Percentiles rank a stretch among this genome's conserved stretches.
Conservation (phyloP, 164 flowering plant genomes). For the Berberis thunbergii region DNA sequence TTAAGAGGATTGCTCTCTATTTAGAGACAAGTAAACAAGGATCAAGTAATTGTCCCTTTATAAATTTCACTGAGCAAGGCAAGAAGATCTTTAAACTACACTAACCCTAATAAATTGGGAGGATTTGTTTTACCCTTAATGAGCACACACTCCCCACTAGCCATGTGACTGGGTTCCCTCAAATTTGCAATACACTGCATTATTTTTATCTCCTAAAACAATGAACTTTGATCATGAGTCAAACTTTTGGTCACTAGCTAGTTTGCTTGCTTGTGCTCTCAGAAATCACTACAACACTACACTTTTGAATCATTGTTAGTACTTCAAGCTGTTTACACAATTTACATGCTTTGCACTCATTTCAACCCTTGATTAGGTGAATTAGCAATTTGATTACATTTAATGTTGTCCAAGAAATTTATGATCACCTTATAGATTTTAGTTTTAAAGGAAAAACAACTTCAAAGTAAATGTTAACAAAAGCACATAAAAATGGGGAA, state of each 20-base stretch:
- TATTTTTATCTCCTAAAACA: constrained; percentile 4
- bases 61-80: constrained; percentile 19
- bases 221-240: neutral
- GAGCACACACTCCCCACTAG: constrained; percentile 13
- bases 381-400: too few relatives aligned
- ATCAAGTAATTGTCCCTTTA: constrained; percentile 21
- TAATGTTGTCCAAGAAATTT: too few relatives aligned
- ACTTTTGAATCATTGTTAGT: neutral
- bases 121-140: constrained; percentile 5
- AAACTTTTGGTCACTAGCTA: neutral
- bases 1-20: constrained; percentile 27
- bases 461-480: too few relatives aligned
- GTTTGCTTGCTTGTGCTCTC: neutral
- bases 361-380: too few relatives aligned
- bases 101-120: neutral
- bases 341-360: too few relatives aligned
- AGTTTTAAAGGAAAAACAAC: too few relatives aligned
- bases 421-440: too few relatives aligned
- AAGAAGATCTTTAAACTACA: constrained; percentile 4
- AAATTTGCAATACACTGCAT: constrained; percentile 6
- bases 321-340: neutral
- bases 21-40: constrained; percentile 38
- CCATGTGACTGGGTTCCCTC: constrained; percentile 28
- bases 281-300: neutral
- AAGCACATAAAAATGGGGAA: too few relatives aligned